Percentiles rank a stretch among this genome's conserved stretches.
These are phyloP conservation scores for Lactarius akahatsu DNA, from an alignment of 768 basidiomycete genomes.

Conservation along the genomic window DNA sequence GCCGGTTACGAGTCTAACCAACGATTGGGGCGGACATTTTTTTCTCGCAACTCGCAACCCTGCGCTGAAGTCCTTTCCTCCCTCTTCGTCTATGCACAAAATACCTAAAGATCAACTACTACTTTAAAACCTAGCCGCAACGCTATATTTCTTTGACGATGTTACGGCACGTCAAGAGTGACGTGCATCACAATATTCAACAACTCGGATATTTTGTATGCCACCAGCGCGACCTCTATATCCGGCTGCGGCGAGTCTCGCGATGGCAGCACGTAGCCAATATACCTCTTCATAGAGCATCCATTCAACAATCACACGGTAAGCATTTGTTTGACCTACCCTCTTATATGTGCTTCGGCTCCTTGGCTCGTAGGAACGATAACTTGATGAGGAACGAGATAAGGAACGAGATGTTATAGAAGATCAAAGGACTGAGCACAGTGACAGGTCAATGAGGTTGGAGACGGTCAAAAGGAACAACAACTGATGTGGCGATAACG, in stretches of 20 bases:
- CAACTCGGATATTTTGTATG: background rate
- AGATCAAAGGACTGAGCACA: background rate
- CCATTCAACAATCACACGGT: constrained; percentile 66
- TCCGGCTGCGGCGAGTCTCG: no score
- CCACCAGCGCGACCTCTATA: constrained; percentile 57
- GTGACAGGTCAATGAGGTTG: no score
- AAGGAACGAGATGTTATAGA: background rate
- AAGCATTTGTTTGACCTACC: background rate
- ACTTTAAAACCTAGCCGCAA: constrained; percentile 72
- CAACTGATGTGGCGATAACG: background rate
- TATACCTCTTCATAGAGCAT: constrained; percentile 75
- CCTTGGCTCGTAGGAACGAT: background rate
- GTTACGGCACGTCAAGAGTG: constrained; percentile 57
- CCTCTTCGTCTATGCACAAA: constrained; percentile 22
- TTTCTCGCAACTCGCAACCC: constrained; percentile 1
- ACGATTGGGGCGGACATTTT: constrained; percentile 9
- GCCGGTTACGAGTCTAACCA: background rate
- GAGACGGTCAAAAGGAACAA: no score
- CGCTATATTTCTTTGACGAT: constrained; percentile 92
- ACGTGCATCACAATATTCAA: background rate
- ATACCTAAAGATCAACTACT: constrained; percentile 33
- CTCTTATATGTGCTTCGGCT: background rate
- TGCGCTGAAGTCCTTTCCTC: constrained; percentile 5
- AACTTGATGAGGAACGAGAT: background rate
- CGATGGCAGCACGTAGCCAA: constrained; percentile 39